These are phyloP conservation scores for Sclerotinia nivalis DNA, from an alignment of 2,329 filamentous ascomycete genomes.

Conservation along the genomic window DNA sequence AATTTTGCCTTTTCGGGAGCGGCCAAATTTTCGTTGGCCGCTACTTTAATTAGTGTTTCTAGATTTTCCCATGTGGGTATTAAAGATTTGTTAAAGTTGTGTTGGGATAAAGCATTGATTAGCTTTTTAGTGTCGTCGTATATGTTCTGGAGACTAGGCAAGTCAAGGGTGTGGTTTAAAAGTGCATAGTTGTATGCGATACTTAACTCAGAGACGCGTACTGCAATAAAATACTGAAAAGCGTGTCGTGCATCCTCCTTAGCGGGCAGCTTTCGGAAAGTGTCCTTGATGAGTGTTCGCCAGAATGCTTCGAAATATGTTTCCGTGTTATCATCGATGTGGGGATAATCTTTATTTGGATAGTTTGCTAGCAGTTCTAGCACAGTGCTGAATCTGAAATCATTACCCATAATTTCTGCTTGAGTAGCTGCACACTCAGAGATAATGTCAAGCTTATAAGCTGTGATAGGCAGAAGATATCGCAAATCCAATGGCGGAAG, in stretches of 20 bases:
- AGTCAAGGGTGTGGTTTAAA: neutral
- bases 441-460: conserved; percentile 13
- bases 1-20: neutral
- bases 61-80: conserved; percentile 3
- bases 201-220: conserved; percentile 12
- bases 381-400: conserved; percentile 15
- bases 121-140: neutral
- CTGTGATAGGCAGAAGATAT: conserved; percentile 13
- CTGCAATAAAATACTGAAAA: conserved; percentile 18
- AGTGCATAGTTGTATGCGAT: conserved; percentile 7
- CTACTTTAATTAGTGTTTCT: neutral
- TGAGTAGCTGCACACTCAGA: neutral
- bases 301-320: conserved; percentile 27
- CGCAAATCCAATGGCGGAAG: neutral
- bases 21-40: neutral
- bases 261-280: conserved; percentile 21
- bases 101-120: neutral
- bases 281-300: conserved; percentile 27
- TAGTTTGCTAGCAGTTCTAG: conserved; percentile 1
- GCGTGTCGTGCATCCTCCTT: neutral
- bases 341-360: neutral
- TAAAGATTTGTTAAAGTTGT: neutral
- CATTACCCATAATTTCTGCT: conserved; percentile 19
- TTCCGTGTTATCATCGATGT: neutral
- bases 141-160: neutral